phyloP scores from a whole-genome alignment of 108 stramenopile genomes.

The Licmophora abbreviata region DNA sequence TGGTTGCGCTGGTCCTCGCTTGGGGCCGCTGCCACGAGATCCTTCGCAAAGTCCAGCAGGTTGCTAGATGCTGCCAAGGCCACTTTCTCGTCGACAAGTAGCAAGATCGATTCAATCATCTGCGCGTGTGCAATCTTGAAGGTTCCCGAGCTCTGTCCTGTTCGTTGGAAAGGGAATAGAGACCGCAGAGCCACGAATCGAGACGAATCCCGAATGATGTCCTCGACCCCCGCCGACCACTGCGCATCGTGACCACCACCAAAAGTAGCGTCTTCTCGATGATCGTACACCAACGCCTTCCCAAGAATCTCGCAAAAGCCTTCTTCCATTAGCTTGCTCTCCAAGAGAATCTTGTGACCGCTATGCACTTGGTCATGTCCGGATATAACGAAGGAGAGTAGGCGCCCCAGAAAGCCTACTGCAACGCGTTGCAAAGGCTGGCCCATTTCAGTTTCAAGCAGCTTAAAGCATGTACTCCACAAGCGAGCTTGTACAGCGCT shows the following conservation, averaged over 20 bases:
- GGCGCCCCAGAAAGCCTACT: conserved; percentile 68
- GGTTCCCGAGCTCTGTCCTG: conserved; percentile 58
- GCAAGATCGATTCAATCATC: conserved; percentile 45
- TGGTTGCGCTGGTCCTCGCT: conserved; percentile 85
- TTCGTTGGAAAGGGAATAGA: conserved; percentile 78
- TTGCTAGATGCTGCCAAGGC: conserved; percentile 19
- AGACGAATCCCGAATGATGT: conserved; percentile 74
- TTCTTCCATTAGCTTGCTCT: conserved; percentile 23
- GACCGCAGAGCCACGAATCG: conserved; percentile 58
- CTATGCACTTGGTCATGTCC: conserved; percentile 10
- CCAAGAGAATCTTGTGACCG: conserved; percentile 4
- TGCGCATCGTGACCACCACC: conserved; percentile 78
- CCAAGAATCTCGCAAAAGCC: conserved; percentile 44
- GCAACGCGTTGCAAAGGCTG: conserved; percentile 80
- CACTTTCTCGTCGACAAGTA: conserved; percentile 28
- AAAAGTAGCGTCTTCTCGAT: conserved; percentile 78
- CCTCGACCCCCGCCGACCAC: conserved; percentile 80
- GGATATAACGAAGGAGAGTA: conserved; percentile 41
- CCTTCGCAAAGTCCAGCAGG: conserved; percentile 49
- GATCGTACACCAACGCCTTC: conserved; percentile 75
- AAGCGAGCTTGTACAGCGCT: conserved; percentile 20
- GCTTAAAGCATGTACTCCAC: conserved; percentile 58
- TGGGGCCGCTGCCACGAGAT: conserved; percentile 67
- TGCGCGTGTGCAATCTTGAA: conserved; percentile 80
- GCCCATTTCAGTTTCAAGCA: conserved; percentile 67